Evolutionary conservation across 2,329 filamentous ascomycete species (phyloP), one percentile per base, ranked within the genome.

Genomic region (Capronia americana): DNA sequence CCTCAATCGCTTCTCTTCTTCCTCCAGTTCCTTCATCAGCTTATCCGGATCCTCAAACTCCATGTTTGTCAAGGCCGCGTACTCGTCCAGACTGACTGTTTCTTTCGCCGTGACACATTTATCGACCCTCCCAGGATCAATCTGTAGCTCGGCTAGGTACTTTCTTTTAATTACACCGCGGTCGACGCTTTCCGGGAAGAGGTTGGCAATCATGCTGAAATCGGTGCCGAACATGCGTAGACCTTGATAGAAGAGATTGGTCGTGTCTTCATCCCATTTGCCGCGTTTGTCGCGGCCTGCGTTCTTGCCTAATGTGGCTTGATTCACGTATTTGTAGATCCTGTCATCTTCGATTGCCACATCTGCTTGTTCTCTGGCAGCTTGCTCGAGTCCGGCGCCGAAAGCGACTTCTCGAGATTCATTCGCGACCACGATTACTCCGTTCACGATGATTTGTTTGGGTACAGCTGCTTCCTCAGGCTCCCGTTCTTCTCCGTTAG

Each of bases 121-220:
- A 62, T 83, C 84, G 46, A 90, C 82, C 17, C 83, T 76, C 17
- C 81, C 77, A 0, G 85, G 83, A 71, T 88, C 80, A 4, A 82
- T 77, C 26, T 83, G 81, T 74, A 89, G 86, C 75, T 90, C 87
- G 44, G 85, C 84, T 30, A 82, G 83, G 76, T 88, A 90, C 71
- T 90, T 89, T 17, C 83, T 75, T 75, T 90, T 90, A 71, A 90
- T 86, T 72, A 86, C 83, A n/a, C 82, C 81, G n/a, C 87, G 80
- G 10, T 83, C 86, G 55, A 83, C 80, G 30, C 17, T 50, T 11
- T 83, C 83, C 0, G 85, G 84, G 70, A 89, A 88, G 78, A 89
- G 81, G 71, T 82, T 85, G 70, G 89, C 87, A 76, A 88, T 85
- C 76, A 84, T 82, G 64, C 63, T 69, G 71, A 90, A 90, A 73